Conservation (phyloP, 352 stramenopile genomes). For the Phytophthora sansomeana region DNA sequence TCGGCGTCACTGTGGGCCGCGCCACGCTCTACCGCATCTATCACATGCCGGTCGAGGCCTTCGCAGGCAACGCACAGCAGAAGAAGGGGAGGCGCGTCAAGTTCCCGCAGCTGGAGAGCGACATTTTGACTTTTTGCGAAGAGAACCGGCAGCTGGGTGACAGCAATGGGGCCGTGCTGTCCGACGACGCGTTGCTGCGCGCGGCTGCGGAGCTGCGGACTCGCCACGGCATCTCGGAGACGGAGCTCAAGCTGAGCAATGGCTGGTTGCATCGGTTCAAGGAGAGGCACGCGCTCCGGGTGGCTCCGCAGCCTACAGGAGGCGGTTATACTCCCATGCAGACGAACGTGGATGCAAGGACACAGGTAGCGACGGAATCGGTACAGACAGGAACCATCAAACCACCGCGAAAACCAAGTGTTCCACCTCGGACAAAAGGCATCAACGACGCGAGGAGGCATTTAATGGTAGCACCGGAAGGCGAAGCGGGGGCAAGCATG, state of each 20-base stretch:
- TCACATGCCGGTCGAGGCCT: slow-evolving; percentile 34
- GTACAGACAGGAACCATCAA: neutral
- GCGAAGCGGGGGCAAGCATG: neutral
- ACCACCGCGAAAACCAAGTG: slow-evolving; percentile 25
- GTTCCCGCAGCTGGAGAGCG: slow-evolving; percentile 48
- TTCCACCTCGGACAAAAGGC: slow-evolving; percentile 6
- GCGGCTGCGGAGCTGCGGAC: slow-evolving; percentile 40
- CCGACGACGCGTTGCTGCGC: slow-evolving; percentile 40
- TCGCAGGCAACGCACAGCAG: slow-evolving; percentile 36
- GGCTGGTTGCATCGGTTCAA: slow-evolving; percentile 60
- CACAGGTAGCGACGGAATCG: neutral
- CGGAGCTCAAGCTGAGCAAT: slow-evolving; percentile 55
- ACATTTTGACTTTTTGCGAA: slow-evolving; percentile 45
- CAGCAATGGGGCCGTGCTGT: slow-evolving; percentile 12
- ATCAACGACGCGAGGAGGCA: neutral
- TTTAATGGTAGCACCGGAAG: neutral
- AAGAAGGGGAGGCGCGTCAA: slow-evolving; percentile 57
- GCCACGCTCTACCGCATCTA: slow-evolving; percentile 61
- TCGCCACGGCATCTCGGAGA: slow-evolving; percentile 40
- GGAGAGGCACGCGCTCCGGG: slow-evolving; percentile 38
- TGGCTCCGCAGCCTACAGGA: slow-evolving; percentile 16
- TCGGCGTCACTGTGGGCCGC: slow-evolving; percentile 43
- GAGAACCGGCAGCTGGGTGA: slow-evolving; percentile 3
- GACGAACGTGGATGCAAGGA: neutral
- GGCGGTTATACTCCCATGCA: neutral